Base-by-base conservation (phyloP, 2,329 filamentous ascomycete species). In the Berkeleyomyces basicola region DNA sequence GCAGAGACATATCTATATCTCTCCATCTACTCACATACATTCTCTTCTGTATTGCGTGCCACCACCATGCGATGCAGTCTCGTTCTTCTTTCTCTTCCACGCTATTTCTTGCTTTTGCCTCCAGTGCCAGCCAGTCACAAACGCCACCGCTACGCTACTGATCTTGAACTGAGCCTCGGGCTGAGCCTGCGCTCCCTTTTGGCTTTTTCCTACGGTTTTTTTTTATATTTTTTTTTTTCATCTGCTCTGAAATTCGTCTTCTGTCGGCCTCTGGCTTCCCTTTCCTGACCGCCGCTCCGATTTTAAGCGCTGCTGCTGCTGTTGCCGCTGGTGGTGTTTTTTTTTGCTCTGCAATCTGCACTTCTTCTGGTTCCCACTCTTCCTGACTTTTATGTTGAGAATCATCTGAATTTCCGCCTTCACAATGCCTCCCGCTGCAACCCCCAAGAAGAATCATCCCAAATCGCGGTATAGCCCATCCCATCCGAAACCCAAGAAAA, bases 401-500 rank as follows among this genome's bases (percentile, higher is more conserved):
- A 10, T 4, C 51, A 55, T n/a, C 7, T 37, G 7, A 55, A 23
- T 39, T n/a, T 39, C 51, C 23, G 14, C 61, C 51, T 33, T 39
- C 33, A 61, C 36, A 57, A 64, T 64, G 62, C 58, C 58, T 55
- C 37, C 51, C 40, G 37, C 51, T 47, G 62, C 58, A 58, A 64
- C 37, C 14, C 46, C 58, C n/a, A 64, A 64, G 40, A 64, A 61
- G 49, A 47, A 61, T 37, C 57, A 64, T 58, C 37, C 58, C 16
- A 64, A 64, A 58, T 46, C 62, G 55, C 62, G 62, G 62, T 64
- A 64, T 23, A 61, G 31, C 43, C 46, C 39, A 4, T 23, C 55
- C 57, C 44, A 4, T 42, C 43, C n/a, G 33, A 11, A 39, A 58
- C 31, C 16, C n/a, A n/a, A 44, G 23, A 47, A 37, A 61, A 59